These are phyloP conservation scores for Symbiotaphrina buchneri DNA, from an alignment of 495 filamentous ascomycete species.

Conservation along the genomic window DNA sequence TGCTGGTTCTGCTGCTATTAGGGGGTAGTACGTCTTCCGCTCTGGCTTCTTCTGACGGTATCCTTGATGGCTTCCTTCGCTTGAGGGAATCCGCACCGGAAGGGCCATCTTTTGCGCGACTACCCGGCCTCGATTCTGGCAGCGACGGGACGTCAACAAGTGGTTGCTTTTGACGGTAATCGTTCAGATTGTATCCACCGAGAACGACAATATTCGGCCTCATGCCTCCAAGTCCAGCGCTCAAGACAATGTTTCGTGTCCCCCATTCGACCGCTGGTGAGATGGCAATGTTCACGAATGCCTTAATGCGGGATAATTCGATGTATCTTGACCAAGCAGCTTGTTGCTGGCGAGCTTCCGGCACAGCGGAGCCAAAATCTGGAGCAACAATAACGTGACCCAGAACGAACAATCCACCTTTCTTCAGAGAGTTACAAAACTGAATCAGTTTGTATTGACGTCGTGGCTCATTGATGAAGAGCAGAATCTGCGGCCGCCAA, in stretches of 20 bases:
- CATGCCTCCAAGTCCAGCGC: constrained; percentile 75
- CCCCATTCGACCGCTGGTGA: constrained; percentile 75
- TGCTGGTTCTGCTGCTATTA: constrained; percentile 33
- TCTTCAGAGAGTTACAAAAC: constrained; percentile 82
- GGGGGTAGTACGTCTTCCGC: constrained; percentile 31
- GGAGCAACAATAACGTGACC: constrained; percentile 73
- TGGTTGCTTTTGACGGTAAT: constrained; percentile 32
- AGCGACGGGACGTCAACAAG: constrained; percentile 22
- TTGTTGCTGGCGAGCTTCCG: constrained; percentile 64
- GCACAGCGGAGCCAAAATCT: constrained; percentile 55
- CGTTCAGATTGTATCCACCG: constrained; percentile 54
- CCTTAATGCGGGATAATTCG: constrained; percentile 70
- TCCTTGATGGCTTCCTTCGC: background rate
- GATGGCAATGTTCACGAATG: constrained; percentile 69
- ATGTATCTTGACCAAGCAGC: constrained; percentile 68
- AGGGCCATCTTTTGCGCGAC: background rate
- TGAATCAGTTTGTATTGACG: constrained; percentile 62
- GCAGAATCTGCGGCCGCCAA: constrained; percentile 68
- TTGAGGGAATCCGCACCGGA: background rate
- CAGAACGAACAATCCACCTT: constrained; percentile 64
- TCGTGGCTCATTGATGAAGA: constrained; percentile 65
- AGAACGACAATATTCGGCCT: constrained; percentile 67
- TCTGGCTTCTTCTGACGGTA: constrained; percentile 10
- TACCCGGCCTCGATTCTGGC: constrained; percentile 1
- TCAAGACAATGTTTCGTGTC: constrained; percentile 58